Base-by-base conservation (phyloP, 225 moss, liverwort and hornwort genomes). In the Polytrichum formosum region DNA sequence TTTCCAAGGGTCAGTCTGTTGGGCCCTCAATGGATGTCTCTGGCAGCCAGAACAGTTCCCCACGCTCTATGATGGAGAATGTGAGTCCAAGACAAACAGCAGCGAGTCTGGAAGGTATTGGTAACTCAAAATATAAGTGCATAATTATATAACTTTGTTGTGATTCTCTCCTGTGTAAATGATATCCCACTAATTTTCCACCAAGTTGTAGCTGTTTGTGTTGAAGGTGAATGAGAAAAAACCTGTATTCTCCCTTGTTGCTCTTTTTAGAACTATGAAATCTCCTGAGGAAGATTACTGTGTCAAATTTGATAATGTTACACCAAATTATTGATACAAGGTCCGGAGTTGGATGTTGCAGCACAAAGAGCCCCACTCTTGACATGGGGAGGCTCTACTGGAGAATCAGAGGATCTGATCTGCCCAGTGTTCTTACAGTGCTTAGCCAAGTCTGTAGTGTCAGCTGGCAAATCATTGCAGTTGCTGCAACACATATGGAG, bases 391-490 rank as follows among this genome's bases (percentile, higher is more conserved):
- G 66, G 61, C 63, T 63, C 68, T 73, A 54, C 80, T 26, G 73
- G 76, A 53, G 87, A 84, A 72, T 76, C 70, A 61, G 84, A 85
- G 70, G 70, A 83, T 53, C 81, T 93, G 74, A 74, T 92, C 55
- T 98, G 97, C 76, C 97, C 97, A 29, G 76, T 77, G 55, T 97
- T 98, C 74, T 75, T 98, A 67, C 85, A 89, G 74, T 83, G 92
- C 70, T 76, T 94, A 61, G 97, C 89, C 56, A 91, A 94, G 76
- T 80, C 92, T n/a, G 92, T 94, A 67, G 81, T 94, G 8, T 92
- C 94, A 73, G 94, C 96, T 82, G 94, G 96, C 74, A 97, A 97
- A 81, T 97, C 96, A 78, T 86, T 97, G 67, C 96, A 94, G 81
- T 84, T 97, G 75, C 84, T 97, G 28, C 96, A 91, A 75, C 84